phyloP scores from a whole-genome alignment of 352 stramenopile genomes.

The Globisporangium viniferum region DNA sequence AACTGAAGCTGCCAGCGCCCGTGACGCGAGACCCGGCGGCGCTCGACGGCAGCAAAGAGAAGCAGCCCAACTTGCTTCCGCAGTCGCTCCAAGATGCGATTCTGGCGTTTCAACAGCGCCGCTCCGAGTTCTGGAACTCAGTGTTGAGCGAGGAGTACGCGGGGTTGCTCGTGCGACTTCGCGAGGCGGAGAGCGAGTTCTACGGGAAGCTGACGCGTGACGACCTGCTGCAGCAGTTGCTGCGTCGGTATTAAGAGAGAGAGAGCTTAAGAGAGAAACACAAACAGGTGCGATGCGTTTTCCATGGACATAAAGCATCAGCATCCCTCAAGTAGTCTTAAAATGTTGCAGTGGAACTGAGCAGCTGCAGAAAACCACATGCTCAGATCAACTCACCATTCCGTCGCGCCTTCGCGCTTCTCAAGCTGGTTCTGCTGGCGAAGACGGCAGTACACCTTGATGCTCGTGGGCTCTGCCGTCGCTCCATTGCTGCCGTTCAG shows the following conservation, averaged over 20 bases:
- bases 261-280: no score
- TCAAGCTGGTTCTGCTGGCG: slow-evolving; percentile 76
- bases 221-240: slow-evolving; percentile 1
- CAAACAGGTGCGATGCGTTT: no score
- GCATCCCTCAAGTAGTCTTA: no score
- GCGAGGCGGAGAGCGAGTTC: slow-evolving; percentile 16
- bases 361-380: not conserved
- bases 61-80: slow-evolving; percentile 17
- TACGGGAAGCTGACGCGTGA: slow-evolving; percentile 15
- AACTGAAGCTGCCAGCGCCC: slow-evolving; percentile 8
- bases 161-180: slow-evolving; percentile 17
- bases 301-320: no score
- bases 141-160: slow-evolving; percentile 19
- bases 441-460: slow-evolving; percentile 78
- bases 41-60: not conserved
- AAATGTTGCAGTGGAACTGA: no score
- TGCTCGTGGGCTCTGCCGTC: slow-evolving; percentile 25
- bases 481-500: not conserved
- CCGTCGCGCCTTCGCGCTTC: slow-evolving; percentile 49
- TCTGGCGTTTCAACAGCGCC: not conserved
- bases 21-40: slow-evolving; percentile 15
- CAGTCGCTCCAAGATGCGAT: slow-evolving; percentile 23
- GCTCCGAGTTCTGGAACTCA: slow-evolving; percentile 10
- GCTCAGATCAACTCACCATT: slow-evolving; percentile 35
- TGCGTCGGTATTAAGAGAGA: slow-evolving; percentile 6